These are phyloP conservation scores for Populus ilicifolia DNA, from an alignment of 345 rosid species.

Conservation along the genomic window DNA sequence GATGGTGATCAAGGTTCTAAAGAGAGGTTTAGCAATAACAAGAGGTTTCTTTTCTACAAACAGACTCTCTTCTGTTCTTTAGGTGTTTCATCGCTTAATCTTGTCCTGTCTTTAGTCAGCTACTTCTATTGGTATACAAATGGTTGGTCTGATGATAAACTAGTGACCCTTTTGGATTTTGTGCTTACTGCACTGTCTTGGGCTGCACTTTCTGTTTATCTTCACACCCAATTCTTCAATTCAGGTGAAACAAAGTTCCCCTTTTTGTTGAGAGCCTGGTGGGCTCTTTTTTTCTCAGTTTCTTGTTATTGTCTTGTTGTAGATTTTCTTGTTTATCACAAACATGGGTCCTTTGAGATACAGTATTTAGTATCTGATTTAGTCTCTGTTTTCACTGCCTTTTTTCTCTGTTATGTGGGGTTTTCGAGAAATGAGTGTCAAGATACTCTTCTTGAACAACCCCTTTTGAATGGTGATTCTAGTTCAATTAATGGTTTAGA, in stretches of 20 bases:
- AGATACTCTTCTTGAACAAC: conserved; percentile 36
- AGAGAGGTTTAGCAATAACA: conserved; percentile 11
- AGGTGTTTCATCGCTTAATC: conserved; percentile 50
- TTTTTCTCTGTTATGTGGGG: conserved; percentile 53
- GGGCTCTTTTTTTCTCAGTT: conserved; percentile 51
- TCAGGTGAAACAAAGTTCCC: conserved; percentile 40
- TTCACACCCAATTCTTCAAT: conserved; percentile 20
- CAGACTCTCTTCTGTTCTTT: conserved; percentile 44
- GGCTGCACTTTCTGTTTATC: conserved; percentile 44
- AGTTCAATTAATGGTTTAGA: not conserved
- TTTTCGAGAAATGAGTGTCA: conserved; percentile 35
- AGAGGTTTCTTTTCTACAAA: conserved; percentile 25
- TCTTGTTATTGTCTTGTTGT: conserved; percentile 59
- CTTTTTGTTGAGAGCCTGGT: conserved; percentile 58
- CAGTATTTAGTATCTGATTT: conserved; percentile 40
- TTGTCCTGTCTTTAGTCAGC: conserved; percentile 44
- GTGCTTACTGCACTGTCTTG: conserved; percentile 55
- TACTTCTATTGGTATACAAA: conserved; percentile 64
- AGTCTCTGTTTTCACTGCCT: conserved; percentile 42
- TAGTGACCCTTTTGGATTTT: conserved; percentile 58
- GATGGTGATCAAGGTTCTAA: conserved; percentile 21
- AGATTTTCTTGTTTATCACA: conserved; percentile 40
- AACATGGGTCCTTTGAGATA: conserved; percentile 23
- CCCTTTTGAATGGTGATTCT: conserved; percentile 31
- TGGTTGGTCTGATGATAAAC: conserved; percentile 49